Conservation (phyloP, 2,329 filamentous ascomycete species). For the Exophiala dermatitidis region DNA sequence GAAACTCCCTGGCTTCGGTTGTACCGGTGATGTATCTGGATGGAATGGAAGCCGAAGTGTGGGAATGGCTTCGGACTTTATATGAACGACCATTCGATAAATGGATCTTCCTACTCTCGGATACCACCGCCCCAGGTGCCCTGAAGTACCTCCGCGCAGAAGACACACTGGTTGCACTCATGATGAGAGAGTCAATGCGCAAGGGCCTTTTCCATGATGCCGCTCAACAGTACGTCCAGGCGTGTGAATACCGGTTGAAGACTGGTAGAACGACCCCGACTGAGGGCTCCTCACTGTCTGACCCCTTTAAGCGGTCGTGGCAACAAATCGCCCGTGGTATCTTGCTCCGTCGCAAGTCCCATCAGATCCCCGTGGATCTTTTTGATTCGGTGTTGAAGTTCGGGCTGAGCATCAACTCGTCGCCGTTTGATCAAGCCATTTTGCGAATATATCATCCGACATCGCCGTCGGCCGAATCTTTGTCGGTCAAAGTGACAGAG, state of each 20-base stretch:
- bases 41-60: slow-evolving; percentile 26
- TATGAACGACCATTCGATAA: slow-evolving; percentile 16
- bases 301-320: slow-evolving; percentile 8
- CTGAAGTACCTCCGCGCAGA: slow-evolving; percentile 18
- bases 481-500: slow-evolving; percentile 9
- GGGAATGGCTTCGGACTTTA: slow-evolving; percentile 23
- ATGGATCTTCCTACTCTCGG: slow-evolving; percentile 2
- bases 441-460: slow-evolving; percentile 36
- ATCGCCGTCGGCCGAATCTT: slow-evolving; percentile 28
- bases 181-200: slow-evolving; percentile 20
- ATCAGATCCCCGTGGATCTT: slow-evolving; percentile 27
- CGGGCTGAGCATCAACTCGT: slow-evolving; percentile 4
- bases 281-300: neutral
- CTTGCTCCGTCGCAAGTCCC: slow-evolving; percentile 23
- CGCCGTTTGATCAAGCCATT: slow-evolving; percentile 28
- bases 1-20: slow-evolving; percentile 5
- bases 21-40: slow-evolving; percentile 17
- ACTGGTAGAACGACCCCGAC: slow-evolving; percentile 24
- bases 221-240: slow-evolving; percentile 23
- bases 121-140: slow-evolving; percentile 3
- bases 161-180: slow-evolving; percentile 20
- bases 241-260: slow-evolving; percentile 20
- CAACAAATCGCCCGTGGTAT: slow-evolving; percentile 28
- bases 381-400: slow-evolving; percentile 29
- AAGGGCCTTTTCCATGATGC: slow-evolving; percentile 18